Evolutionary conservation across 345 rosid genomes (phyloP).

Genomic region (Syzygium aromaticum): DNA sequence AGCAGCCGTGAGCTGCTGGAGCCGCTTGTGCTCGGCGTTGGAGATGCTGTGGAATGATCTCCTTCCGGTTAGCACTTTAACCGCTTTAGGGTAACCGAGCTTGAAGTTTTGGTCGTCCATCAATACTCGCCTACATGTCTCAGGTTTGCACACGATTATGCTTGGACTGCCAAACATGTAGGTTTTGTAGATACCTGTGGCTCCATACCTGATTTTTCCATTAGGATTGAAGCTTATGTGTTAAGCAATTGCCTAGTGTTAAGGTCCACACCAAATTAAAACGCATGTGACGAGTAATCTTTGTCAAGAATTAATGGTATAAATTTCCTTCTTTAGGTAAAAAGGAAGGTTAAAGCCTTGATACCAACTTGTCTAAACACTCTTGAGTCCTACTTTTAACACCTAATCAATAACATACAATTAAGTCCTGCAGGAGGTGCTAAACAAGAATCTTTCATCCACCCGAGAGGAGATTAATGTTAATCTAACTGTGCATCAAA

Average conservation of each 20-base stretch:
- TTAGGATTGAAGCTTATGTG: not conserved
- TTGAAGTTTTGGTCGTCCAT: constrained; percentile 13
- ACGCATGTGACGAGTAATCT: not conserved
- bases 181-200: constrained; percentile 21
- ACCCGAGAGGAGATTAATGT: not conserved
- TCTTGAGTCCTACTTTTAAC: not conserved
- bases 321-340: too few relatives aligned
- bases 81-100: constrained; percentile 16
- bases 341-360: too few relatives aligned
- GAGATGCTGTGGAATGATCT: constrained; percentile 7
- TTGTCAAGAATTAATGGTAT: not conserved
- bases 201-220: constrained; percentile 10
- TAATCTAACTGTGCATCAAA: not conserved
- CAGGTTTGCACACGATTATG: constrained; percentile 13
- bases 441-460: not conserved
- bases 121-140: constrained; percentile 15
- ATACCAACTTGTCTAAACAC: too few relatives aligned
- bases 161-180: constrained; percentile 20
- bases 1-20: constrained; percentile 16
- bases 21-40: constrained; percentile 13
- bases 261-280: not conserved
- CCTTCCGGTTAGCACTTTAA: constrained; percentile 5
- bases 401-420: not conserved
- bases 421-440: not conserved
- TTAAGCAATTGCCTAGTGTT: not conserved